A percentile compares a stretch with the other conserved stretches of the same genome.
These are phyloP conservation scores for Megacollybia marginata DNA, from an alignment of 768 basidiomycete genomes.

Conservation along the genomic window DNA sequence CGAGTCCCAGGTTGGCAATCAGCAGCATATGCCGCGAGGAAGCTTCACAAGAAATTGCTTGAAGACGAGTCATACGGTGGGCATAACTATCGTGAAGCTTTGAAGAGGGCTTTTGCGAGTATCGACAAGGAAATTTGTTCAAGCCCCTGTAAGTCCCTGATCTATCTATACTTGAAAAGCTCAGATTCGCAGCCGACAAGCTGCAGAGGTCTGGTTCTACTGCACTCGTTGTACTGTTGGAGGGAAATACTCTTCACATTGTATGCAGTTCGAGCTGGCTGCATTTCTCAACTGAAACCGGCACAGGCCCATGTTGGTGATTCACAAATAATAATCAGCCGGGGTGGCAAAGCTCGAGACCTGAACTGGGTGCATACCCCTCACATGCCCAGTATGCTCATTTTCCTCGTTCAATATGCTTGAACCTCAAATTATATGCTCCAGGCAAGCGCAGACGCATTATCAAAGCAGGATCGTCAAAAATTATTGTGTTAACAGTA, in stretches of 20 bases:
- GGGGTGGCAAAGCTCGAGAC: conserved; percentile 80
- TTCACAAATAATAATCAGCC: conserved; percentile 83
- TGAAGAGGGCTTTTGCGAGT: conserved; percentile 86
- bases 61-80: conserved; percentile 63
- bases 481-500: conserved; percentile 94
- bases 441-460: conserved; percentile 83
- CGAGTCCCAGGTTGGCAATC: conserved; percentile 48
- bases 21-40: conserved; percentile 79
- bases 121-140: conserved; percentile 92
- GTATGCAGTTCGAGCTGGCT: conserved; percentile 33
- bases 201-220: conserved; percentile 86
- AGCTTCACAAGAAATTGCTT: conserved; percentile 72
- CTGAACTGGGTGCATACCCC: conserved; percentile 97
- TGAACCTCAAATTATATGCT: conserved; percentile 3
- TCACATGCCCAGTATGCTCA: conserved; percentile 55
- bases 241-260: conserved; percentile 74
- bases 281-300: background rate
- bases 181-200: conserved; percentile 26
- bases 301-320: conserved; percentile 94
- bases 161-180: conserved; percentile 9
- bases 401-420: conserved; percentile 15
- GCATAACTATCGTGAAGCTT: conserved; percentile 62
- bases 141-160: too few species aligned
- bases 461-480: conserved; percentile 85
- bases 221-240: conserved; percentile 82